phyloP scores from a whole-genome alignment of 1,139 yeast genomes.

The Petasospora rhodanensis region DNA sequence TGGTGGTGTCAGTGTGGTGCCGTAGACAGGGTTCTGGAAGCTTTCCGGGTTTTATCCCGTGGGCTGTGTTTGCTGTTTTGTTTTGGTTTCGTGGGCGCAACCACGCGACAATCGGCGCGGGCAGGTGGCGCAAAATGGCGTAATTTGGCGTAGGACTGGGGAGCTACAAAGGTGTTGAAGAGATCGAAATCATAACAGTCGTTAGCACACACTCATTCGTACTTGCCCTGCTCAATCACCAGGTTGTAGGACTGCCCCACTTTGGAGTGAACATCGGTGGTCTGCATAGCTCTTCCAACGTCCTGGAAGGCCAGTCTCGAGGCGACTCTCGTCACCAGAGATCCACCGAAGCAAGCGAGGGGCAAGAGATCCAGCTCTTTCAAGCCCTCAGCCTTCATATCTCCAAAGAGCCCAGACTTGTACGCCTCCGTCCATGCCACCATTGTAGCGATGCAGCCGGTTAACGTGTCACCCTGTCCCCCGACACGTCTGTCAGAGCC shows the following conservation, averaged over 20 bases:
- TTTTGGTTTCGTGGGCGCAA: too few species aligned
- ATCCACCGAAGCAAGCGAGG: slow-evolving; percentile 73
- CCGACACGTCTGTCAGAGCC: slow-evolving; percentile 78
- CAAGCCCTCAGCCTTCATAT: slow-evolving; percentile 25
- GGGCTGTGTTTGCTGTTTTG: too few species aligned
- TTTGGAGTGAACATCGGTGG: slow-evolving; percentile 70
- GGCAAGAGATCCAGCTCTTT: slow-evolving; percentile 36
- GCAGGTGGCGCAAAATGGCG: too few species aligned
- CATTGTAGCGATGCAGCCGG: slow-evolving; percentile 68
- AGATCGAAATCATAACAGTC: too few species aligned
- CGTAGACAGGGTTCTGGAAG: too few species aligned
- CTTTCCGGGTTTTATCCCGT: too few species aligned
- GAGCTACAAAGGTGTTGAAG: too few species aligned
- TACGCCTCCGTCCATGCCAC: slow-evolving; percentile 65
- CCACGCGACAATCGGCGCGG: too few species aligned
- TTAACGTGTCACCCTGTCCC: slow-evolving; percentile 84
- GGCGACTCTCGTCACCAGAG: slow-evolving; percentile 62
- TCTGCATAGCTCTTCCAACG: slow-evolving; percentile 77
- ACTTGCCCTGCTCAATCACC: slow-evolving; percentile 47
- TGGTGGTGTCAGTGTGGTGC: too few species aligned
- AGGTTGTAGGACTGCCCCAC: slow-evolving; percentile 62
- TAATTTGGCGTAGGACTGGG: too few species aligned
- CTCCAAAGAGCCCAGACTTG: slow-evolving; percentile 51
- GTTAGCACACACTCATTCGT: too few species aligned
- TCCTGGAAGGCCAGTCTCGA: slow-evolving; percentile 58